Conservation (phyloP, 2,329 filamentous ascomycete species). For the Plectosphaerella cucumerina region DNA sequence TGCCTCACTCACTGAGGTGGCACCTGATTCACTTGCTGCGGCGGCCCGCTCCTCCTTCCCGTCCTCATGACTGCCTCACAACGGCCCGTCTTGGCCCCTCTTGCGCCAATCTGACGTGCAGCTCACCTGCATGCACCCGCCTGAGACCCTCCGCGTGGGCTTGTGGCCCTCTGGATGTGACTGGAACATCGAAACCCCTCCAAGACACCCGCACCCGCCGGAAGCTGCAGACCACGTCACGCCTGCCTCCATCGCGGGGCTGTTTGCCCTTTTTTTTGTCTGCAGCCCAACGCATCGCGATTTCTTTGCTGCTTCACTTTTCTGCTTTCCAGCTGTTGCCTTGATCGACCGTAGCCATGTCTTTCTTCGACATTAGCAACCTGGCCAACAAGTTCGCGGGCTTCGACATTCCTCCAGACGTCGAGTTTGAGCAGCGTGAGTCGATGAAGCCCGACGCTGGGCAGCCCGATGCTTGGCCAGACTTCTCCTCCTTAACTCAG, state of each 20-base stretch:
- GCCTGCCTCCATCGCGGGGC: not conserved
- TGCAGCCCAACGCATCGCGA: not conserved
- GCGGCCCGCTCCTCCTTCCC: too few relatives aligned
- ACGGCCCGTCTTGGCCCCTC: not conserved
- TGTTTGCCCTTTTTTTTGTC: not conserved
- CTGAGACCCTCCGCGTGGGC: not conserved
- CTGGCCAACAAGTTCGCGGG: conserved; percentile 33
- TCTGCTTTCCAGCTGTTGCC: not conserved
- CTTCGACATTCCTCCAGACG: conserved; percentile 24
- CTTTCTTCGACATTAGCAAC: conserved; percentile 26
- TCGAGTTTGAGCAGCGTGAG: conserved; percentile 26
- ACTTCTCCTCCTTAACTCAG: not conserved
- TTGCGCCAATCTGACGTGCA: conserved; percentile 2
- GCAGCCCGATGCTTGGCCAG: not conserved
- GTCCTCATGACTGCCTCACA: too few relatives aligned
- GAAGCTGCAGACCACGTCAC: not conserved
- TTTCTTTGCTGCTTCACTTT: not conserved
- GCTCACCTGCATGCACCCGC: conserved; percentile 1
- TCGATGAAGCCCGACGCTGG: conserved; percentile 9
- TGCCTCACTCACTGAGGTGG: too few relatives aligned
- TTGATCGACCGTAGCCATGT: conserved; percentile 17
- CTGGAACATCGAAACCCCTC: not conserved
- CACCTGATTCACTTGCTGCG: too few relatives aligned
- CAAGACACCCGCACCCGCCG: not conserved
- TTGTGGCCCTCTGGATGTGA: too few relatives aligned